Percentiles rank a stretch among this genome's conserved stretches.
phyloP scores from a whole-genome alignment of 495 filamentous ascomycete species.

The Aspergillus saccharolyticus region DNA sequence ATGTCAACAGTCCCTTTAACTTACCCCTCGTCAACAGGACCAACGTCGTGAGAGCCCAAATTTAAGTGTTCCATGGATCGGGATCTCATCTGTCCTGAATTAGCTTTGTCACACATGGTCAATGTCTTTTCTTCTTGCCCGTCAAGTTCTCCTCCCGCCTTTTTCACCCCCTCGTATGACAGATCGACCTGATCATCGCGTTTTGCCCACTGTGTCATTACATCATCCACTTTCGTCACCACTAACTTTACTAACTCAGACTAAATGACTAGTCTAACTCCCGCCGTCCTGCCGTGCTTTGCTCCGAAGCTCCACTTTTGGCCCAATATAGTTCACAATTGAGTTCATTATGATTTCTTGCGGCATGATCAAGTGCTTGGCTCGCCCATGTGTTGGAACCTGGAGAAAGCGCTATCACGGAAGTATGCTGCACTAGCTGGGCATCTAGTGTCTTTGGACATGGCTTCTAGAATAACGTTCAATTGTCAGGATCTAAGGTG shows the following conservation, averaged over 20 bases:
- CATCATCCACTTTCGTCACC: constrained; percentile 1
- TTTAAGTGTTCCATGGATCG: background rate
- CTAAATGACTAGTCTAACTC: too few species aligned
- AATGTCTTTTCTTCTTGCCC: background rate
- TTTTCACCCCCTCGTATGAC: background rate
- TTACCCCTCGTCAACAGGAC: background rate
- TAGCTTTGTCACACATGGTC: constrained; percentile 4
- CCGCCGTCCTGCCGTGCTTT: background rate
- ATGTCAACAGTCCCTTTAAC: background rate
- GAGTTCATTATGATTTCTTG: background rate
- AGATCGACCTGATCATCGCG: constrained; percentile 4
- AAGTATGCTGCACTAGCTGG: background rate
- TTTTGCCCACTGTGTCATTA: background rate
- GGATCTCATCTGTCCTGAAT: background rate
- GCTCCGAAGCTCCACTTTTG: background rate
- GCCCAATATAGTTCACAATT: background rate
- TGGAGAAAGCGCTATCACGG: background rate
- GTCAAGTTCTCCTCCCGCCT: background rate
- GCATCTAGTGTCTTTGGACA: background rate
- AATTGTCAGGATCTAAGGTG: background rate
- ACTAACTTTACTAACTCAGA: too few species aligned
- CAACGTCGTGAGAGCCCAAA: background rate
- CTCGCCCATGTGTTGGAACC: background rate
- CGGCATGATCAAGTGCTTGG: background rate
- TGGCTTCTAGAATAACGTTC: background rate